These are phyloP conservation scores for Pestalotiopsis fici DNA, from an alignment of 2,329 filamentous ascomycete genomes.

Conservation along the genomic window DNA sequence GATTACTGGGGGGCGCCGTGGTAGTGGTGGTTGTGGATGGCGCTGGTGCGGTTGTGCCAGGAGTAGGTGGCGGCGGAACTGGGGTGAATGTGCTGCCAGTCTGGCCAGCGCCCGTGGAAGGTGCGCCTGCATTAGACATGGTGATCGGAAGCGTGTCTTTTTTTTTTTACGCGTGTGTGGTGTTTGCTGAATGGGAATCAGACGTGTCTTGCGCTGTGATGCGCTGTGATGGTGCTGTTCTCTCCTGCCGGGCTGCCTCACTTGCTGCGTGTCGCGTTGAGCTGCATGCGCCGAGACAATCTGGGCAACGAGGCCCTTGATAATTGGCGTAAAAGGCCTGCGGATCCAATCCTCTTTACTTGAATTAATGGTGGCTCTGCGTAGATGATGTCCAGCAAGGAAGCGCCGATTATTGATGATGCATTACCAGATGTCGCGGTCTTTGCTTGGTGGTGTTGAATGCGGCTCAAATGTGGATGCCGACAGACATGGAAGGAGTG, in stretches of 20 bases:
- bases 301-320: conserved; percentile 1
- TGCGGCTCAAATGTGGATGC: not conserved
- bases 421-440: not conserved
- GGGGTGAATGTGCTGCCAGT: conserved; percentile 26
- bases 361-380: not conserved
- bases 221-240: not conserved
- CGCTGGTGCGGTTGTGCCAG: conserved; percentile 17
- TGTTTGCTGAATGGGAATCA: no score
- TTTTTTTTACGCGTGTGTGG: not conserved
- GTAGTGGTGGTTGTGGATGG: conserved; percentile 16
- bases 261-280: not conserved
- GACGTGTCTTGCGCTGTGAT: no score
- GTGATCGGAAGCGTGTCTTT: not conserved
- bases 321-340: not conserved
- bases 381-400: not conserved
- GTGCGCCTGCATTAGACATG: conserved; percentile 31
- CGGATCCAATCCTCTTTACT: not conserved
- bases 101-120: conserved; percentile 20
- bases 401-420: not conserved
- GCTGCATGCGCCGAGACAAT: not conserved
- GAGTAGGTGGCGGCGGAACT: conserved; percentile 17
- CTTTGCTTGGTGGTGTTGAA: not conserved
- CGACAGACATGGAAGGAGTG: not conserved
- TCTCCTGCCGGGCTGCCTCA: not conserved
- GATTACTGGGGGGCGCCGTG: conserved; percentile 59